Base-by-base conservation (phyloP, 192 early-diverging fungal species). In the Coemansia reversa region DNA sequence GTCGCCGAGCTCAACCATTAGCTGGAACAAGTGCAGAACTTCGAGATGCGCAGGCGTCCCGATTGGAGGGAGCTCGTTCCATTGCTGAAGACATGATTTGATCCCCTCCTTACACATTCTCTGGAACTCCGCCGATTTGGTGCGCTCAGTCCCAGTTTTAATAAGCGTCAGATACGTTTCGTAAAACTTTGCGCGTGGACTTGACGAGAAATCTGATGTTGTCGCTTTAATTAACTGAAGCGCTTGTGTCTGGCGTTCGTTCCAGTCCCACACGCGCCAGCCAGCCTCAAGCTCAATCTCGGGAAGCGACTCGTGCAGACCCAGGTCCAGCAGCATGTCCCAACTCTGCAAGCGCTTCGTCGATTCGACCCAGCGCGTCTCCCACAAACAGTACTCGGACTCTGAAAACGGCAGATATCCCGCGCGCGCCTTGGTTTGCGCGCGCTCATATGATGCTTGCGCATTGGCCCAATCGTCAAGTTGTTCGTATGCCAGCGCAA, bases 201-300 rank as follows among this genome's bases (percentile, higher is more conserved):
- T 66, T 22, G 55, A 18, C 0, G 85, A 84, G 25, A 92, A 89
- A 0, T 88, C 76, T 7, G 92, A 62, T n/a, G 85, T 76, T 8
- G 88, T 75, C 51, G 86, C 84, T 65, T 92, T 89, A 45, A 94
- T 70, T 24, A 86, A 65, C 49, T 94, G 93, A 5, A 79, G 72
- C 45, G 78, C 70, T 18, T 73, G 70, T 2, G 59, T 20, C 18
- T 83, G 80, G 63, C 97, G 95, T 53, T 82, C 84, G 45, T 81
- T 84, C 96, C 95, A 98, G 81, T 98, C 94, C 29, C 92, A 93
- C n/a, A 94, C 66, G 51, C 94, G 84, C 95, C 97, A 99, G 25
- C 91, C 92, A 57, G 92, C 90, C 61, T 98, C 96, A 7, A 98
- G 66, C 55, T 96, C 72, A 25, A 99, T 84, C 32, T 95, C 93